phyloP scores from a whole-genome alignment of 768 basidiomycete species.

The Austroboletus festivus region DNA sequence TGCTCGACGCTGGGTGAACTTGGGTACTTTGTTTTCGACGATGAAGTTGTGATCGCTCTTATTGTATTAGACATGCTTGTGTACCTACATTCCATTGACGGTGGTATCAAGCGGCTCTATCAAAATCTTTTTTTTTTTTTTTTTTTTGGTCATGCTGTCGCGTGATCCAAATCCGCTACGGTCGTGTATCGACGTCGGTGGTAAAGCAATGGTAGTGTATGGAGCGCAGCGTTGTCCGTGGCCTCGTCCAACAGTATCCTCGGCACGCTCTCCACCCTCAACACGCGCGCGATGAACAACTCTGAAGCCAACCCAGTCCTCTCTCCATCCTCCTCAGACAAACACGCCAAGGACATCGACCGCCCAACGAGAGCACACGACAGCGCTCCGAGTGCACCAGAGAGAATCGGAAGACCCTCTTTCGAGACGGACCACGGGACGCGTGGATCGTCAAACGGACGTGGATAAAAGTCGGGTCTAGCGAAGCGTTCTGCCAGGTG shows the following conservation, averaged over 20 bases:
- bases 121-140: no score
- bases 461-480: constrained; percentile 61
- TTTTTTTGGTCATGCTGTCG: no score
- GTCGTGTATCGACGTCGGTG: constrained; percentile 60
- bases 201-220: constrained; percentile 59
- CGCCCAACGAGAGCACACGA: constrained; percentile 64
- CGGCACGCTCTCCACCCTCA: constrained; percentile 50
- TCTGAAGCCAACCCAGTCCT: constrained; percentile 49
- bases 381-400: constrained; percentile 63
- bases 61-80: constrained; percentile 7
- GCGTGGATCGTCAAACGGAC: constrained; percentile 46
- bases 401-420: constrained; percentile 60
- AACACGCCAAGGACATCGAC: constrained; percentile 60
- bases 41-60: constrained; percentile 52
- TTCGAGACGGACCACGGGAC: constrained; percentile 39
- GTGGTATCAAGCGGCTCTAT: no score
- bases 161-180: constrained; percentile 19
- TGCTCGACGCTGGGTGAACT: constrained; percentile 87
- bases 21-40: constrained; percentile 75
- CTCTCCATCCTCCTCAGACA: constrained; percentile 19
- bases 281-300: constrained; percentile 79
- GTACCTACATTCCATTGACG: no score
- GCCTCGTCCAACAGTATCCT: constrained; percentile 14
- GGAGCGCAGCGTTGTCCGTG: constrained; percentile 10
- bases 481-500: constrained; percentile 68